Evolutionary conservation across 345 rosid genomes (phyloP), one percentile per base, ranked within the genome.

Genomic region (Pugionium dolabratum): DNA sequence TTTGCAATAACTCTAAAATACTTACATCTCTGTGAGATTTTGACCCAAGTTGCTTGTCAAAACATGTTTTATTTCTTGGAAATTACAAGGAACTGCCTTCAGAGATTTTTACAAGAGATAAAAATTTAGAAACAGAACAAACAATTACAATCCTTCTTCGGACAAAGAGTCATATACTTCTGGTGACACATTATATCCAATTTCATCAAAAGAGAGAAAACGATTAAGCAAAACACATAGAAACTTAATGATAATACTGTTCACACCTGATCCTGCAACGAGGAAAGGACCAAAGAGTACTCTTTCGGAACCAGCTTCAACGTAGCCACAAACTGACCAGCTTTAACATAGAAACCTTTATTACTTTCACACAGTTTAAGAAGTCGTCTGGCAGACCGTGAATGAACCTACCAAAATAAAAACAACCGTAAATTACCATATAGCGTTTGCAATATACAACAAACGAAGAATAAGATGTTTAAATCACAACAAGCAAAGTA

Each of bases 311-410:
- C 89, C 53, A 87, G 95, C 67, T 83, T 79, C 82, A 92, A 30
- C 7, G 96, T 79, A 44, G 89, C 85, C 56, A 87, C 87, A 76
- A 85, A 92, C 66, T 92, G 96, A 35, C 98, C 95, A 28, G 96
- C 98, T 84, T 92, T 92, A 62, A 84, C 79, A 58, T 87, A 92
- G 75, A 92, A 87, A 29, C 95, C 96, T 83, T 81, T 89, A 61
- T 89, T 92, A 30, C 69, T 78, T 74, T 89, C 89, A 72, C 98
- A 92, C 46, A 86, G 75, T 61, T 78, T 72, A 44, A 75, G 77
- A 62, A 92, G 72, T 71, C 93, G 78, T 73, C 69, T 79, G 1
- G 98, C 95, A 1, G 95, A 92, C 35, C 98, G 86, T 40, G 81
- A 66, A 77, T 92, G 96, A 74, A 92, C 85, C 96, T 88, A 67